Evolutionary conservation across 2,329 filamentous ascomycete genomes (phyloP), one percentile per base, ranked within the genome.

Genomic region (Periconia digitata): DNA sequence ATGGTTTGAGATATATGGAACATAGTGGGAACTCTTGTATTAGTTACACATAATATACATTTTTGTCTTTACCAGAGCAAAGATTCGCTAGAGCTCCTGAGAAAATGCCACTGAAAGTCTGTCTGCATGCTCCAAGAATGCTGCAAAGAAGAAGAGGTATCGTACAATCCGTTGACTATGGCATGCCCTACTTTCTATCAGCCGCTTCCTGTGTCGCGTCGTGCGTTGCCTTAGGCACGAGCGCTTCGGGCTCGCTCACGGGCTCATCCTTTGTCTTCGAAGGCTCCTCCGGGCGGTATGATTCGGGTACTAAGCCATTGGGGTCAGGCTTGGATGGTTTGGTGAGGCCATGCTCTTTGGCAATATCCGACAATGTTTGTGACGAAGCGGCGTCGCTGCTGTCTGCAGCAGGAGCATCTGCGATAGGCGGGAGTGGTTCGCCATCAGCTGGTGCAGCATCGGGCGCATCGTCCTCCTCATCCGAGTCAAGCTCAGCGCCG

Each of bases 401-500:
- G 6, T 40, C 18, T 24, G 38, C 47, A 15, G 37, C 40, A 23
- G 44, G 16, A 24, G 46, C 36, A 36, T 22, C 22, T 6, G 23
- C 10, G 15, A 36, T 17, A 6, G n/a, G 15, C 6, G 34, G 34
- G 34, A 38, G 10, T 18, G 36, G 36, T 38, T 20, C 38, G 39
- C 15, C 44, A 39, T 18, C 48, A 32, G 18, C 46, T 16, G 24
- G 40, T 34, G 51, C 47, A n/a, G 51, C 53, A 1, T 60, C 58
- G 6, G 54, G 52, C 13, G 58, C 50, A 60, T 76, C 75, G 39
- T 84, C 81, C 17, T 86, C 85, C 27, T 85, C 83, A 43, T 95
- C 91, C 40, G 91, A 87, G 27, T 88, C 86, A 16, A 96, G 79
- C 71, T 97, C 92, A 37, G 87, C 82, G 51, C 91, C 92, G 73